Base-by-base conservation (phyloP, 2,329 filamentous ascomycete species). In the Phialophora tarda region DNA sequence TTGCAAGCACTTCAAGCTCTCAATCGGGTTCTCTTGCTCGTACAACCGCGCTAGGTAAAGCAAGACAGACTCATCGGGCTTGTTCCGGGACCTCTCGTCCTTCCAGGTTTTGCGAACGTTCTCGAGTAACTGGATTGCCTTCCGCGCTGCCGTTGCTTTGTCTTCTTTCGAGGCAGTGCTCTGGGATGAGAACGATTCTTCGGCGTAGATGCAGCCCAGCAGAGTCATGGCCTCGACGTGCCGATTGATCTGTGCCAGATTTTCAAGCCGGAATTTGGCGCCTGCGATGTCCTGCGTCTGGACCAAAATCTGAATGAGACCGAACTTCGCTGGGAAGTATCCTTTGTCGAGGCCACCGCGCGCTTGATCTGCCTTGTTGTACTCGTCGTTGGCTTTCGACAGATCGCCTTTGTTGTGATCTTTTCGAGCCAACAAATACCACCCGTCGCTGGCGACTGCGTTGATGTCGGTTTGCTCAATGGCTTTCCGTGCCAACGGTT, bases 401-500 rank as follows among this genome's bases (percentile, higher is more conserved):
- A 87, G 79, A 65, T 97, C 89, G 50, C 90, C 90, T 65, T 88
- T 86, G 71, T 92, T 92, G 76, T 99, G 95, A 70, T 94, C 92
- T 77, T 96, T 97, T 67, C 93, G 86, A 30, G 93, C 95, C 48
- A 98, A 86, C 8, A 98, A 81, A 78, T 97, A 99, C 93, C 94
- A 98, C 41, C 95, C 96, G 76, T 99, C 96, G 79, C 94, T 97
- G 26, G 94, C 94, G 77, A 98, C 92, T 3, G 93, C 92, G 77
- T 97, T 97, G 72, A 98, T 92, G 75, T 99, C 95, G 2, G 95
- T 98, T 74, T 92, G 90, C 75, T 97, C 92, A 69, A 99, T 97
- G 6, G 95, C 93, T 77, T 95, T 95, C 76, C 93, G 91, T 7
- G 94, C 92, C 21, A 99, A 84, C 23, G 89, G 88, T 71, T 98